Evolutionary conservation across 164 flowering plant genomes (phyloP).

Genomic region (Malania oleifera): DNA sequence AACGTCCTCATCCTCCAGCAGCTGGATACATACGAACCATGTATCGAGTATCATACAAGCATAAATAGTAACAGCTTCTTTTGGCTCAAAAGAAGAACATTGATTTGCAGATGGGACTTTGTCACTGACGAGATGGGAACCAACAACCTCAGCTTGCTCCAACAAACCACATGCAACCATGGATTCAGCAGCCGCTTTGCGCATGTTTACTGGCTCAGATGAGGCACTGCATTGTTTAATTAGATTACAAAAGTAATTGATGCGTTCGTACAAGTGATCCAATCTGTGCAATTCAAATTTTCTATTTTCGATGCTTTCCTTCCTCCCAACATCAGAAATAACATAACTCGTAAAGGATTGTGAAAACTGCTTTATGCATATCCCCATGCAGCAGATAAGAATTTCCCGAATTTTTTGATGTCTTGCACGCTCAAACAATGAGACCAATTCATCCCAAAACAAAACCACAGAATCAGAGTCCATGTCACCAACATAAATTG

Average conservation of each 20-base stretch:
- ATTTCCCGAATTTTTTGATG: constrained; percentile 64
- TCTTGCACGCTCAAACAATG: constrained; percentile 45
- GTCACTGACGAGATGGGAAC: constrained; percentile 32
- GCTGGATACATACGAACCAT: constrained; percentile 76
- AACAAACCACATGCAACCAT: constrained; percentile 83
- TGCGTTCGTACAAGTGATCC: constrained; percentile 30
- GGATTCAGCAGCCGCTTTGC: constrained; percentile 84
- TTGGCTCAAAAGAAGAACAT: constrained; percentile 15
- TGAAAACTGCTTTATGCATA: constrained; percentile 55
- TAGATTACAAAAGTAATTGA: constrained; percentile 37
- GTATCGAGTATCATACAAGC: constrained; percentile 49
- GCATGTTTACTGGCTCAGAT: constrained; percentile 75
- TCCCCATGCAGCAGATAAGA: constrained; percentile 76
- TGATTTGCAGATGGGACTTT: constrained; percentile 24
- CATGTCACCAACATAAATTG: constrained; percentile 49
- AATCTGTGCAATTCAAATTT: constrained; percentile 23
- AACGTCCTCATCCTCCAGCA: constrained; percentile 93
- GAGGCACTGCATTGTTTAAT: constrained; percentile 54
- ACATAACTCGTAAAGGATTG: constrained; percentile 25
- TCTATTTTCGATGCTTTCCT: constrained; percentile 7
- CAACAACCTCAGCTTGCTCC: constrained; percentile 48
- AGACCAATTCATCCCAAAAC: constrained; percentile 68
- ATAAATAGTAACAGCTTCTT: constrained; percentile 44
- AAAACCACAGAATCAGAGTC: constrained; percentile 40
- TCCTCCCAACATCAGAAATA: constrained; percentile 17